These are phyloP conservation scores for Pseudognaphalium luteoalbum DNA, from an alignment of 129 eudicot genomes.

Conservation along the genomic window DNA sequence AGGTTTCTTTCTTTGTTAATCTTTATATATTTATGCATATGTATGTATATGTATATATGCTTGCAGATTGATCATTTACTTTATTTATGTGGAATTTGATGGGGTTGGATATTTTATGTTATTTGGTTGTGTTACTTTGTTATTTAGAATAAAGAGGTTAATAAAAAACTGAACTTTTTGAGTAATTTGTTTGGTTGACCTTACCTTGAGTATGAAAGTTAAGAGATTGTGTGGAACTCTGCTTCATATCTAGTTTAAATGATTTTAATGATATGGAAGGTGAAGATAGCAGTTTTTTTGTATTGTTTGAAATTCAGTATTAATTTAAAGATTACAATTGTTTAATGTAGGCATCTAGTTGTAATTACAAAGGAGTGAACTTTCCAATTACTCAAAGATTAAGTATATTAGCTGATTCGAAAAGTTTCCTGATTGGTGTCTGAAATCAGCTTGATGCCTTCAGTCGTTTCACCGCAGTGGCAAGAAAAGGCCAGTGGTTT, in stretches of 20 bases:
- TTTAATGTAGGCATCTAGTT: constrained; percentile 18
- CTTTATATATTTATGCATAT: background rate
- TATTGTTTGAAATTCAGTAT: background rate
- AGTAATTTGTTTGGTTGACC: constrained; percentile 11
- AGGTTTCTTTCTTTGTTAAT: constrained; percentile 10
- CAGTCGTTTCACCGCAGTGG: constrained; percentile 85
- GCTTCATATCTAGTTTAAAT: background rate
- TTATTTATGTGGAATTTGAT: constrained; percentile 5
- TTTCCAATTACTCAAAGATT: constrained; percentile 8
- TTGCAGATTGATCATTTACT: constrained; percentile 17
- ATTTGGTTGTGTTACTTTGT: background rate
- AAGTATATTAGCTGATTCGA: background rate
- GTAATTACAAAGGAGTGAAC: constrained; percentile 16
- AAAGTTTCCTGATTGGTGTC: constrained; percentile 17
- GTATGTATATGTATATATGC: background rate
- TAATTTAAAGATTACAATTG: background rate
- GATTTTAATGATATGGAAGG: background rate
- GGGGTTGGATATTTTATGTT: background rate
- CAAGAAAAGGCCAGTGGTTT: constrained; percentile 94
- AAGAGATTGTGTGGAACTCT: constrained; percentile 9
- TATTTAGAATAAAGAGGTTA: background rate
- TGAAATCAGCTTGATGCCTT: constrained; percentile 63
- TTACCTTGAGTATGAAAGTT: constrained; percentile 14
- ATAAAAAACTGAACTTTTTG: background rate
- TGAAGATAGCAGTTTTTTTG: background rate